phyloP scores from a whole-genome alignment of 2,329 filamentous ascomycete species.

The Rachicladosporium sp. region DNA sequence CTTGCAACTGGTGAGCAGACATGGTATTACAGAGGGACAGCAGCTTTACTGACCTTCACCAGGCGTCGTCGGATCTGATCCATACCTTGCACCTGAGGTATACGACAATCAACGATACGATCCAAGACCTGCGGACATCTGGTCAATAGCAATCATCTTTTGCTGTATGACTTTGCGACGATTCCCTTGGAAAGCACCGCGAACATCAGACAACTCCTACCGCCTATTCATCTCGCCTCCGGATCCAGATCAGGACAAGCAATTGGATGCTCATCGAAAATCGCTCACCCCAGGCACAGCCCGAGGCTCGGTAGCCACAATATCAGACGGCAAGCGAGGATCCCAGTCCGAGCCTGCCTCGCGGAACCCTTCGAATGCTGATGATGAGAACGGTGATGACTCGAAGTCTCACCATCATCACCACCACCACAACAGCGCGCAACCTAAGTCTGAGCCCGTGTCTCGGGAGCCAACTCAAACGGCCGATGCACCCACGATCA shows the following conservation, averaged over 20 bases:
- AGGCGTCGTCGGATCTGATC: constrained; percentile 79
- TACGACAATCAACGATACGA: constrained; percentile 92
- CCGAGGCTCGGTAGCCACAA: neutral
- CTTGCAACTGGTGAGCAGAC: constrained; percentile 58
- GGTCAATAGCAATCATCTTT: constrained; percentile 96
- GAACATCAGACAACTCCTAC: constrained; percentile 85
- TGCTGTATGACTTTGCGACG: constrained; percentile 94
- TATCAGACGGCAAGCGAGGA: constrained; percentile 11
- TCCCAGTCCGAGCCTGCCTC: constrained; percentile 29
- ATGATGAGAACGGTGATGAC: constrained; percentile 7
- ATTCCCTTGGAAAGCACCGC: constrained; percentile 94
- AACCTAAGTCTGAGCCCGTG: constrained; percentile 32
- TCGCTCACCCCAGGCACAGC: constrained; percentile 10
- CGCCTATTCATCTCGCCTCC: constrained; percentile 82
- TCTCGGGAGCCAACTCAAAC: constrained; percentile 11
- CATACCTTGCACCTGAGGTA: constrained; percentile 91
- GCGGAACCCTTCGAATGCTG: constrained; percentile 22
- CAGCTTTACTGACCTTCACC: constrained; percentile 10
- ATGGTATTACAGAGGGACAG: neutral
- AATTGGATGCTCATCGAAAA: constrained; percentile 16
- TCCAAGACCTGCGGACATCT: constrained; percentile 86
- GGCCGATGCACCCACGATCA: constrained; percentile 46
- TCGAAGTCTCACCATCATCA: constrained; percentile 18
- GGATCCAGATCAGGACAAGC: constrained; percentile 48
- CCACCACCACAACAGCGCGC: constrained; percentile 22